Evolutionary conservation across 1,139 yeast species (phyloP).

Genomic region (Oligophagozyma castellii): DNA sequence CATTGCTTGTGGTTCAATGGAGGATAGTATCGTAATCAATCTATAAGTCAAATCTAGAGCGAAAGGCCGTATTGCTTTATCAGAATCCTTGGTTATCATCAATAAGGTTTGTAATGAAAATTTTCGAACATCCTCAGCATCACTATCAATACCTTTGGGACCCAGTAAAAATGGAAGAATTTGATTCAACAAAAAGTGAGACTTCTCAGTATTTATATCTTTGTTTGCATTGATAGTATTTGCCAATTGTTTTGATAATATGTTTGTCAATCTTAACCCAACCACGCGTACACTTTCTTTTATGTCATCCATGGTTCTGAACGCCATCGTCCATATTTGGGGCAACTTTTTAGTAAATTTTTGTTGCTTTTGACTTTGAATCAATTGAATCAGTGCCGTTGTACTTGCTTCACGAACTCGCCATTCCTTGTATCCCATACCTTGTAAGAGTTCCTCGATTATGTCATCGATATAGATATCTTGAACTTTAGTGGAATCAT

Average conservation of each 20-base stretch:
- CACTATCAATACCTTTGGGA: constrained; percentile 63
- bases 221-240: constrained; percentile 30
- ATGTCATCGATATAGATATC: constrained; percentile 43
- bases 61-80: constrained; percentile 48
- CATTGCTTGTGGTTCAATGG: constrained; percentile 81
- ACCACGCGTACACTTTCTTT: constrained; percentile 86
- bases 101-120: constrained; percentile 67
- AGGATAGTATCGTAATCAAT: constrained; percentile 60
- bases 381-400: constrained; percentile 54
- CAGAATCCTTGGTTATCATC: constrained; percentile 51
- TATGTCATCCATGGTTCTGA: constrained; percentile 84
- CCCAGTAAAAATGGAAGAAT: constrained; percentile 76
- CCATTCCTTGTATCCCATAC: constrained; percentile 85
- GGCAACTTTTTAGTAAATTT: constrained; percentile 43
- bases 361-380: constrained; percentile 46
- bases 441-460: constrained; percentile 45
- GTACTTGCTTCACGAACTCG: constrained; percentile 85
- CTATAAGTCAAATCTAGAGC: constrained; percentile 59
- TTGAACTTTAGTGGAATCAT: constrained; percentile 46
- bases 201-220: constrained; percentile 30
- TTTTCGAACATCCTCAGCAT: constrained; percentile 70
- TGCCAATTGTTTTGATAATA: constrained; percentile 50
- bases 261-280: constrained; percentile 55
- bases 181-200: constrained; percentile 39
- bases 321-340: constrained; percentile 76